These are phyloP conservation scores for Scedosporium aurantiacum DNA, from an alignment of 2,329 filamentous ascomycete genomes.

Conservation along the genomic window DNA sequence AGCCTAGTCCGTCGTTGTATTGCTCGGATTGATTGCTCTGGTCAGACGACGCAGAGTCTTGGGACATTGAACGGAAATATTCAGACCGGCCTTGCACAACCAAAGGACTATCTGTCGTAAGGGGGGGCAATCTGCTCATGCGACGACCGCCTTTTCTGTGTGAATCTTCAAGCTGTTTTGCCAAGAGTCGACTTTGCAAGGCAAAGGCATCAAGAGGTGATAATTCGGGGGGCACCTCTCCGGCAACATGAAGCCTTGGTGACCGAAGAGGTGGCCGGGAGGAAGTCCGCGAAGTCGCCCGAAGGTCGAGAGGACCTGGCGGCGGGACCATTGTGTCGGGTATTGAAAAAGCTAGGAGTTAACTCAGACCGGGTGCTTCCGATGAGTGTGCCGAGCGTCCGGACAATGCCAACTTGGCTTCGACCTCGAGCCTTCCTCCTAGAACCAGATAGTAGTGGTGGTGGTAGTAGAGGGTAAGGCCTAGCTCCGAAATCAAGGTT, in stretches of 20 bases:
- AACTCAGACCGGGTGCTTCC: background rate
- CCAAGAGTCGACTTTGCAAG: constrained; percentile 77
- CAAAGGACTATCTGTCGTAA: constrained; percentile 73
- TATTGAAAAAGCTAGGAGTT: background rate
- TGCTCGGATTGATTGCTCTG: constrained; percentile 9
- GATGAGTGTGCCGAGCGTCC: background rate
- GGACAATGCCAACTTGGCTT: too few species aligned
- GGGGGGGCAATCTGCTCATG: constrained; percentile 74
- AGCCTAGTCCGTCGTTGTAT: constrained; percentile 28
- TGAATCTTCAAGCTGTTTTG: constrained; percentile 74
- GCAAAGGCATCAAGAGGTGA: constrained; percentile 95
- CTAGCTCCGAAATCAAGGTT: background rate
- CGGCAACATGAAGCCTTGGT: constrained; percentile 66
- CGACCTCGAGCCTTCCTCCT: background rate
- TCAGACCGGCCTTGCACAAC: constrained; percentile 63
- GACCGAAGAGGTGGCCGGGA: constrained; percentile 50
- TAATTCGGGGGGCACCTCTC: constrained; percentile 75
- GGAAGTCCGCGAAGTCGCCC: constrained; percentile 45
- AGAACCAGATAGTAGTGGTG: background rate
- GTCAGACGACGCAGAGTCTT: constrained; percentile 41
- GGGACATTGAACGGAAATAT: constrained; percentile 67
- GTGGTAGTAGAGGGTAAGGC: background rate
- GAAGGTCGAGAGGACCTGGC: constrained; percentile 48
- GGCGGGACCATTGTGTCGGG: constrained; percentile 39
- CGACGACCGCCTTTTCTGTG: constrained; percentile 60